These are phyloP conservation scores for Cryptosporidium ryanae DNA, from an alignment of 169 alveolate species.

Conservation along the genomic window DNA sequence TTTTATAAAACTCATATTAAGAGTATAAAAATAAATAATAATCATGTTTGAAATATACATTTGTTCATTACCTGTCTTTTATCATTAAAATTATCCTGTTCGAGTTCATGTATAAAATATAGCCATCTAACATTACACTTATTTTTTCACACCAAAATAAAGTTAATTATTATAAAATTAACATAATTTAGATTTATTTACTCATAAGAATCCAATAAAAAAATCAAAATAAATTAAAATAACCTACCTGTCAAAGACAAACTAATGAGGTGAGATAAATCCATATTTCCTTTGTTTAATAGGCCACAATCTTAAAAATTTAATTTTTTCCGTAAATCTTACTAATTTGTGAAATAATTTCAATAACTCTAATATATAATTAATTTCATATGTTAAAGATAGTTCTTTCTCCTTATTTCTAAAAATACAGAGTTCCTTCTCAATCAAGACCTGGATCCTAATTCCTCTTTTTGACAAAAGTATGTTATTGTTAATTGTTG, in stretches of 20 bases:
- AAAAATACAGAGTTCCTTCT: slow-evolving; percentile 6
- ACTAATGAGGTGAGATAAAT: slow-evolving; percentile 59
- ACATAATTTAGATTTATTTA: background rate
- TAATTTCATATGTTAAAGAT: slow-evolving; percentile 20
- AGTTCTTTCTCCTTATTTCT: slow-evolving; percentile 44
- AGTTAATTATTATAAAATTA: background rate
- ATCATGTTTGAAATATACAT: background rate
- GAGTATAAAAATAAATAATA: background rate
- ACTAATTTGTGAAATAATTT: slow-evolving; percentile 1
- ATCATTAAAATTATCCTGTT: background rate
- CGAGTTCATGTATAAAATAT: slow-evolving; percentile 58
- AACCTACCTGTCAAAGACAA: slow-evolving; percentile 59
- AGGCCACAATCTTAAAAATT: slow-evolving; percentile 18
- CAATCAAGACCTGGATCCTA: slow-evolving; percentile 48
- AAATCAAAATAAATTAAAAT: background rate
- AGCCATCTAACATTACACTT: slow-evolving; percentile 67
- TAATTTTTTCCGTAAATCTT: slow-evolving; percentile 17
- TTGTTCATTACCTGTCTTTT: slow-evolving; percentile 9
- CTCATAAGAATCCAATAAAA: background rate
- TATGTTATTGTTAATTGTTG: slow-evolving; percentile 12
- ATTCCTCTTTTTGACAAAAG: slow-evolving; percentile 42
- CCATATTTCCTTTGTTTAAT: slow-evolving; percentile 30
- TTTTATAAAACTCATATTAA: slow-evolving; percentile 12
- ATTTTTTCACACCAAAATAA: slow-evolving; percentile 18
- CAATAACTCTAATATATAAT: slow-evolving; percentile 30